Conservation (phyloP, 78 protist genomes). For the Speleostelium caveatum region DNA sequence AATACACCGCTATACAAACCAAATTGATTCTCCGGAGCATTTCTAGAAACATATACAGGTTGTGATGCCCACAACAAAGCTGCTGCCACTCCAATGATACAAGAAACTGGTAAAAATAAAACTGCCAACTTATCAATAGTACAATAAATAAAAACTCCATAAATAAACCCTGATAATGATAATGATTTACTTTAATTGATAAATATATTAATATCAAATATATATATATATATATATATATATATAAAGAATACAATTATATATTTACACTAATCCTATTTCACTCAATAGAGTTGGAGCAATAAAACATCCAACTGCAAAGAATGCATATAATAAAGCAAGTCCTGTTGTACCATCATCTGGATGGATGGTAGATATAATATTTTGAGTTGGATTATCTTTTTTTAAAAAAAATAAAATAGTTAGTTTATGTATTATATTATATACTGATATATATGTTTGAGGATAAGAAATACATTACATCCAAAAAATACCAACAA, state of each 20-base stretch:
- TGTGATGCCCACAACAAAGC: slow-evolving; percentile 56
- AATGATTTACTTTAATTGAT: slow-evolving; percentile 22
- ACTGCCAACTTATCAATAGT: background rate
- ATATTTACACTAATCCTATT: slow-evolving; percentile 55
- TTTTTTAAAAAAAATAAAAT: too few relatives aligned
- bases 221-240: too few relatives aligned
- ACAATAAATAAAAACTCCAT: slow-evolving; percentile 44
- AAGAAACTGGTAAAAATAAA: slow-evolving; percentile 51
- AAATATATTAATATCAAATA: background rate
- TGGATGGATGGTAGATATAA: slow-evolving; percentile 23
- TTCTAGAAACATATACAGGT: slow-evolving; percentile 23
- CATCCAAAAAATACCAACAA: slow-evolving; percentile 52
- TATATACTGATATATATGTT: background rate
- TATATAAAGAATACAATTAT: background rate
- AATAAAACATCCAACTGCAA: slow-evolving; percentile 57
- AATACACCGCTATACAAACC: slow-evolving; percentile 9
- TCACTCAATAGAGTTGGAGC: slow-evolving; percentile 27
- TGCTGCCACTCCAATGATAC: slow-evolving; percentile 30
- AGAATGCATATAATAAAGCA: slow-evolving; percentile 23
- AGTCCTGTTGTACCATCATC: slow-evolving; percentile 30
- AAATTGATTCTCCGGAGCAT: slow-evolving; percentile 9
- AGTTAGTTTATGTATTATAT: background rate
- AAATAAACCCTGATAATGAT: slow-evolving; percentile 15
- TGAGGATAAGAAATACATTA: background rate
- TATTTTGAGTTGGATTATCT: slow-evolving; percentile 60